Evolutionary conservation across 768 basidiomycete species (phyloP).

Genomic region (Calocera cornea): DNA sequence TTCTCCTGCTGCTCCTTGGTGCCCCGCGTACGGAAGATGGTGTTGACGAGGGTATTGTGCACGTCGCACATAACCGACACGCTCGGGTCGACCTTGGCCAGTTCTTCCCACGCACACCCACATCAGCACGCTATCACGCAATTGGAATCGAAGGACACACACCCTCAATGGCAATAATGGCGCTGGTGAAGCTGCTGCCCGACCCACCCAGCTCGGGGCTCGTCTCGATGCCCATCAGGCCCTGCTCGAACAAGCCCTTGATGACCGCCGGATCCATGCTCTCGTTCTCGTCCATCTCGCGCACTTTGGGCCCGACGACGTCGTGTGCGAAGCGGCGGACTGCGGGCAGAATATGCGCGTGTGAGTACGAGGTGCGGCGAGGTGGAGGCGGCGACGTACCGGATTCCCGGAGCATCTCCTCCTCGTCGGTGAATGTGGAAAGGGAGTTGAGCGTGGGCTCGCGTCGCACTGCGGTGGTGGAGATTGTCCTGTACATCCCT

Average conservation of each 20-base stretch:
- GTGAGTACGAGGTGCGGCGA: not conserved
- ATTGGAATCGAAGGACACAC: not conserved
- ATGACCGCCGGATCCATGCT: constrained; percentile 81
- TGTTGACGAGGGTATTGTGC: constrained; percentile 97
- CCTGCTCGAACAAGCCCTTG: constrained; percentile 84
- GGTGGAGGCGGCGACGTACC: constrained; percentile 35
- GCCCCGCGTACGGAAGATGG: constrained; percentile 77
- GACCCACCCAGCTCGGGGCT: constrained; percentile 69
- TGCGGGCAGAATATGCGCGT: constrained; percentile 22
- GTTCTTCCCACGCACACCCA: constrained; percentile 34
- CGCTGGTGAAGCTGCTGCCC: constrained; percentile 83
- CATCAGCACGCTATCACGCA: not conserved
- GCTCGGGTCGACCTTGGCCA: constrained; percentile 89
- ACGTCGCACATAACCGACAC: constrained; percentile 96
- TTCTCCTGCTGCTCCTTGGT: constrained; percentile 72
- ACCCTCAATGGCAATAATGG: constrained; percentile 84
- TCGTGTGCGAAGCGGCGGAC: constrained; percentile 82
- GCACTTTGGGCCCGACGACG: constrained; percentile 78
- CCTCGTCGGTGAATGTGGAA: constrained; percentile 82
- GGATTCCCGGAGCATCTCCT: constrained; percentile 81
- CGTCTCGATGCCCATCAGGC: constrained; percentile 99
- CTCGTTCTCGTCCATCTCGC: constrained; percentile 97
- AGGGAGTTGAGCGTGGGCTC: constrained; percentile 34
- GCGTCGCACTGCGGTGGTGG: not conserved
- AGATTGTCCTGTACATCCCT: not conserved